Conservation (phyloP, 495 filamentous ascomycete genomes). For the Lindgomyces ingoldianus region DNA sequence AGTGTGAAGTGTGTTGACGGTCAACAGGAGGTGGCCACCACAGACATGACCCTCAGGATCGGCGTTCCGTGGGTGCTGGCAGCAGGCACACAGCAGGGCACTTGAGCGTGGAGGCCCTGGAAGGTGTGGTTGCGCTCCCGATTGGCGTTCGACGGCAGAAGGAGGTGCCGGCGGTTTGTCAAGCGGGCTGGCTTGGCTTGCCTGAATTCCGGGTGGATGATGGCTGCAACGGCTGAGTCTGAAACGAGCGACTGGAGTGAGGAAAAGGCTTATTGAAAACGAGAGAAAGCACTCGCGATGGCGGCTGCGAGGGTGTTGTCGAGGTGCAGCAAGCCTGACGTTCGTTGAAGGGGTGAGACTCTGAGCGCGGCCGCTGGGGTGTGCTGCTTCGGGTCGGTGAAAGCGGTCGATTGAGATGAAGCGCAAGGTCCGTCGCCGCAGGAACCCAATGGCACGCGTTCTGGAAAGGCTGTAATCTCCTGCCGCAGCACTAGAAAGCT, state of each 20-base stretch:
- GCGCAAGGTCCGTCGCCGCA: slow-evolving; percentile 5
- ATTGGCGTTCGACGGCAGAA: slow-evolving; percentile 24
- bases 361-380: neutral
- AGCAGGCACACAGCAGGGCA: slow-evolving; percentile 7
- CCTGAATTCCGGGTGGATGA: neutral
- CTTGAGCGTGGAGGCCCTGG: neutral
- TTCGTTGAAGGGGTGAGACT: neutral
- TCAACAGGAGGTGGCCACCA: slow-evolving; percentile 9
- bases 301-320: slow-evolving; percentile 1
- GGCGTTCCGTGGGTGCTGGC: neutral
- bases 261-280: slow-evolving; percentile 1
- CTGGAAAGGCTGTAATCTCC: neutral
- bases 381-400: slow-evolving; percentile 12
- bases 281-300: neutral
- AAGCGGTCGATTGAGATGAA: neutral
- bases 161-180: slow-evolving; percentile 12
- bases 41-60: neutral
- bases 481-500: slow-evolving; percentile 7
- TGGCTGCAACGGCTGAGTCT: slow-evolving; percentile 8
- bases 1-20: neutral
- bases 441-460: slow-evolving; percentile 20
- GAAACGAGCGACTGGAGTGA: slow-evolving; percentile 34
- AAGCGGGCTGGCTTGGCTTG: slow-evolving; percentile 8
- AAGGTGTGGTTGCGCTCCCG: slow-evolving; percentile 15
- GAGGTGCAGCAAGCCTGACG: neutral